These are phyloP conservation scores for Talaromyces sp. DNA, from an alignment of 2,329 filamentous ascomycete genomes.

Conservation along the genomic window DNA sequence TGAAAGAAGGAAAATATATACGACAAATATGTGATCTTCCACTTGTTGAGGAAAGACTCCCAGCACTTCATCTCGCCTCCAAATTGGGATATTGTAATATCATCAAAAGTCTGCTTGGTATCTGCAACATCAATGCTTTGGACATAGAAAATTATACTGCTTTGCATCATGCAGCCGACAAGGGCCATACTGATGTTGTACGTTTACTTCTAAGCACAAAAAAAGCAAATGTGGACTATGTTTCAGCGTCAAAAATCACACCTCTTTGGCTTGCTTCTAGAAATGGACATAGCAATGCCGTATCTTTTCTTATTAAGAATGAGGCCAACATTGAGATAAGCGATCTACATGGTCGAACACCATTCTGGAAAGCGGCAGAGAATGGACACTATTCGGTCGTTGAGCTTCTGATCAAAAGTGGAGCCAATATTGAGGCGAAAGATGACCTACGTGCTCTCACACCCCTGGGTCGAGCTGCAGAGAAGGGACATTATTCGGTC, in stretches of 20 bases:
- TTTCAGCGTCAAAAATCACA: constrained; percentile 4
- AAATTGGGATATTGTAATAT: constrained; percentile 20
- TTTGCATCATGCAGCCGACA: constrained; percentile 16
- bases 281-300: background rate
- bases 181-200: constrained; percentile 4
- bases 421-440: background rate
- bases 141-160: constrained; percentile 14
- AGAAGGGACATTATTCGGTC: background rate
- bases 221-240: constrained; percentile 1
- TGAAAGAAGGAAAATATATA: background rate
- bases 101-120: background rate
- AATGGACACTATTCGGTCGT: background rate
- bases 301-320: too few species aligned
- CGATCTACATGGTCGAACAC: background rate
- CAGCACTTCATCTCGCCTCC: constrained; percentile 23
- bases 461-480: background rate
- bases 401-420: constrained; percentile 2
- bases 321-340: background rate
- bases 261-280: constrained; percentile 17
- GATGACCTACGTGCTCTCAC: background rate
- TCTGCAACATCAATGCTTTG: constrained; percentile 9
- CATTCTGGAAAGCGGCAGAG: background rate
- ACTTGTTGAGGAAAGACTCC: constrained; percentile 21
- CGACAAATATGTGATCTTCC: constrained; percentile 23
- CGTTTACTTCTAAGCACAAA: constrained; percentile 8